Percentiles rank a stretch among this genome's conserved stretches.
Conservation (phyloP, 371 early-diverging fungal species). For the Mucor lusitanicus region DNA sequence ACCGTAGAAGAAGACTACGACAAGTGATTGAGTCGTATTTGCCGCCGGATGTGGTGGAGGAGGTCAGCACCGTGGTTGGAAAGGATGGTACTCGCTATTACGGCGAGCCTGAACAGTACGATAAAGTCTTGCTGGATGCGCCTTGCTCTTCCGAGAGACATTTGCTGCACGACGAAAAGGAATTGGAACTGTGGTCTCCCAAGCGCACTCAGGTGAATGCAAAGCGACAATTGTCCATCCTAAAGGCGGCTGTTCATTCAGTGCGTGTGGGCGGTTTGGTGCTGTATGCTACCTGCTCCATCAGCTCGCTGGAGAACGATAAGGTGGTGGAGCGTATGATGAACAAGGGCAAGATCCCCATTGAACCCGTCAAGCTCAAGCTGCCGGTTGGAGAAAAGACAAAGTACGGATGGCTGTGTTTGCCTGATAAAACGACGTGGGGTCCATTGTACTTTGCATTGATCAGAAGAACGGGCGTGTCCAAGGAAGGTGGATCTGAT, state of each 20-base stretch:
- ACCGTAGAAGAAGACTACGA: conserved; percentile 57
- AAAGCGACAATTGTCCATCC: conserved; percentile 56
- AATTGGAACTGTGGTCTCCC: conserved; percentile 55
- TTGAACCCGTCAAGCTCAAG: conserved; percentile 40
- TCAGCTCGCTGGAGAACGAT: conserved; percentile 73
- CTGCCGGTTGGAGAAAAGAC: conserved; percentile 60
- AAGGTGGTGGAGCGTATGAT: conserved; percentile 58
- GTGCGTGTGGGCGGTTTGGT: conserved; percentile 62
- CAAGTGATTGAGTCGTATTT: conserved; percentile 63
- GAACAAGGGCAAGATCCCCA: conserved; percentile 41
- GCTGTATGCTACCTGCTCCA: conserved; percentile 77
- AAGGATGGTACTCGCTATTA: conserved; percentile 57
- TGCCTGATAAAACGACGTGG: conserved; percentile 62
- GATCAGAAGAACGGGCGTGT: conserved; percentile 39
- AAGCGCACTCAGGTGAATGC: conserved; percentile 54
- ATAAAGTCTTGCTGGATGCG: conserved; percentile 73
- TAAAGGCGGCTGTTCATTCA: conserved; percentile 62
- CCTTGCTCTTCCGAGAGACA: conserved; percentile 83
- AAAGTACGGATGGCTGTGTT: conserved; percentile 59
- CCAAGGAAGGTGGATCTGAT: conserved; percentile 22
- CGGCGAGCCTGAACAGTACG: conserved; percentile 52
- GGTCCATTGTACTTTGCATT: conserved; percentile 63
- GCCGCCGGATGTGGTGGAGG: conserved; percentile 40
- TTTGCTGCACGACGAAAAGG: conserved; percentile 55
- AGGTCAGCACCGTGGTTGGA: conserved; percentile 53